Conservation (phyloP, 495 filamentous ascomycete genomes). For the Neurospora africana region DNA sequence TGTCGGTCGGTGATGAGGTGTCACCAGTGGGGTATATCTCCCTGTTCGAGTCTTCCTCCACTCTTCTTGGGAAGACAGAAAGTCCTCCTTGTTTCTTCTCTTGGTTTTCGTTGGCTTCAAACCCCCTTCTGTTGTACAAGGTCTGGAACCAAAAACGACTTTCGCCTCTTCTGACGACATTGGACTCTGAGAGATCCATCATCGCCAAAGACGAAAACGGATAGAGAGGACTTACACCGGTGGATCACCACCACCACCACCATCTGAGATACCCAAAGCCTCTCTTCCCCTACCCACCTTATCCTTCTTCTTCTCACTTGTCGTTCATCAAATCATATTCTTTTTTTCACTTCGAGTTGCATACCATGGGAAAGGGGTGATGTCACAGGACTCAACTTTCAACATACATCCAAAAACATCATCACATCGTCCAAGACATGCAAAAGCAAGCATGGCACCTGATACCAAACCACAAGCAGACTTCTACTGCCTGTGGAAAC, state of each 20-base stretch:
- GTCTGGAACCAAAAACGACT: neutral
- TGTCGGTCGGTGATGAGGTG: neutral
- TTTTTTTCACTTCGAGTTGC: neutral
- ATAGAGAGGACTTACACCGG: neutral
- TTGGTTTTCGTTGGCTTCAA: neutral
- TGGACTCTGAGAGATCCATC: neutral
- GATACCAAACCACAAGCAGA: constrained; percentile 25
- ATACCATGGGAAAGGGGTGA: neutral
- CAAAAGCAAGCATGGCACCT: constrained; percentile 33
- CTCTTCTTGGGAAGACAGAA: neutral
- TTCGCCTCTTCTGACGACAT: neutral
- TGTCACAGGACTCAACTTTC: neutral
- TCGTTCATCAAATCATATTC: neutral
- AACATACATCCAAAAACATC: neutral
- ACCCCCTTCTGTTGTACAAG: neutral
- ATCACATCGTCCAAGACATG: constrained; percentile 23
- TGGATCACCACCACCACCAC: neutral
- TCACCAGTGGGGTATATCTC: neutral
- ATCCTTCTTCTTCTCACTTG: neutral
- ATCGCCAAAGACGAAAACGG: neutral
- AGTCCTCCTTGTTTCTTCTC: neutral
- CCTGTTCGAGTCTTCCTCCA: neutral
- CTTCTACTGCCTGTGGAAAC: constrained; percentile 46
- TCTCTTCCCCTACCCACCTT: neutral
- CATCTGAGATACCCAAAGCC: neutral